Conservation (phyloP, 257 asterid genomes). For the Dorcoceras hygrometricum region DNA sequence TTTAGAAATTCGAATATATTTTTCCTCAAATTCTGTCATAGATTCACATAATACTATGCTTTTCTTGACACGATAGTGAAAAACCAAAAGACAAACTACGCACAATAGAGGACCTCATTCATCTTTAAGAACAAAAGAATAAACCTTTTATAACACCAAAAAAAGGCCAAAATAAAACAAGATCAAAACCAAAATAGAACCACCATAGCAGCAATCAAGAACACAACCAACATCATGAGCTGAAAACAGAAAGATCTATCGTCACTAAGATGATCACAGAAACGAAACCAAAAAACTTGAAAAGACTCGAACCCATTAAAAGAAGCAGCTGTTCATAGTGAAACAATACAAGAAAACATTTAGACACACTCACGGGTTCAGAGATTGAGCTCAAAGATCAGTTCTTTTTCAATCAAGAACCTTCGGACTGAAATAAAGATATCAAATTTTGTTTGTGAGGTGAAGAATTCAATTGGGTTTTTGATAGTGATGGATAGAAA, state of each 20-base stretch:
- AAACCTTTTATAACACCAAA: not conserved
- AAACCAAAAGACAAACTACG: not conserved
- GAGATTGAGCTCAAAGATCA: conserved; percentile 23
- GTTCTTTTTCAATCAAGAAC: conserved; percentile 14
- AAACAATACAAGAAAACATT: conserved; percentile 3
- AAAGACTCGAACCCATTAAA: not conserved
- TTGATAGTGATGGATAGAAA: conserved; percentile 23
- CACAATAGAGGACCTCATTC: conserved; percentile 1
- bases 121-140: conserved; percentile 12
- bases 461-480: conserved; percentile 27
- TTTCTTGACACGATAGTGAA: conserved; percentile 13
- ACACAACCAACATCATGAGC: conserved; percentile 9
- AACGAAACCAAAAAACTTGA: conserved; percentile 5
- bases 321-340: not conserved
- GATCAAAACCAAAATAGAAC: conserved; percentile 16
- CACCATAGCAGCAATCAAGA: conserved; percentile 13
- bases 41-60: not conserved
- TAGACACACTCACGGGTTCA: conserved; percentile 31
- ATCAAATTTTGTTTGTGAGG: conserved; percentile 20
- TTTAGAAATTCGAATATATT: no score
- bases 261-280: conserved; percentile 23
- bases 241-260: conserved; percentile 5
- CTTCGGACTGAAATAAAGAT: conserved; percentile 18
- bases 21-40: conserved; percentile 4
- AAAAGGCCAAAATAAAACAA: conserved; percentile 13